Evolutionary conservation across 73 alveolate genomes (phyloP).

Genomic region (Halteria grandinella): DNA sequence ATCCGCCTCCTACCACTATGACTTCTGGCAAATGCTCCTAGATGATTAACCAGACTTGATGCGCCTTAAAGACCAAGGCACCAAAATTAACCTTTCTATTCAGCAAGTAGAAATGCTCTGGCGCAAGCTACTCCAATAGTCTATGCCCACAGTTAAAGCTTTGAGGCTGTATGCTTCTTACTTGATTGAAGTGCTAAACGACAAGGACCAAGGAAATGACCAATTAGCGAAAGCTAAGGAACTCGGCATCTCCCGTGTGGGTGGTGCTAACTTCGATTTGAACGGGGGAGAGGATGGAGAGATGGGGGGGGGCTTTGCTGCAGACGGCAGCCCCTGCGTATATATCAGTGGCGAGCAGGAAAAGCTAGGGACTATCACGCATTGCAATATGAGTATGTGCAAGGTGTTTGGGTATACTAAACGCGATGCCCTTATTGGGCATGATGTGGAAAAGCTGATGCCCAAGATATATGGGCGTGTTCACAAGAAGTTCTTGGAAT

Average conservation of each 20-base stretch:
- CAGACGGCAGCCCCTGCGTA: constrained; percentile 63
- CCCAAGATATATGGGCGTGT: constrained; percentile 41
- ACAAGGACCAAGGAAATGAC: constrained; percentile 87
- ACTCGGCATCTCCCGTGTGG: constrained; percentile 41
- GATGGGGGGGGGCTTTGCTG: constrained; percentile 37
- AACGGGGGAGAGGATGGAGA: constrained; percentile 39
- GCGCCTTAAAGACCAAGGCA: constrained; percentile 83
- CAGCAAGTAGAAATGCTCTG: constrained; percentile 80
- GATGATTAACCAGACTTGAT: constrained; percentile 89
- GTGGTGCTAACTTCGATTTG: constrained; percentile 48
- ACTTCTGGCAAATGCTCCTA: constrained; percentile 88
- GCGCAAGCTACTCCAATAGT: constrained; percentile 77
- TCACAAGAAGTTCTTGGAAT: constrained; percentile 37
- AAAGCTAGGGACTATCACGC: constrained; percentile 41
- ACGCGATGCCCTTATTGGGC: constrained; percentile 41
- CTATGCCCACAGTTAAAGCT: constrained; percentile 76
- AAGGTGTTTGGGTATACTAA: constrained; percentile 49
- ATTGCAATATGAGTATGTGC: constrained; percentile 53
- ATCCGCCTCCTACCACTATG: constrained; percentile 81
- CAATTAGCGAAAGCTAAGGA: constrained; percentile 72
- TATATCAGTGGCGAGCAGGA: constrained; percentile 59
- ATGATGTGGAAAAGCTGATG: constrained; percentile 56
- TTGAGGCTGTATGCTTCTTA: constrained; percentile 83
- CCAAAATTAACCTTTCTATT: constrained; percentile 79
- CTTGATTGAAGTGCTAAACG: constrained; percentile 84